Percentiles rank a stretch among this genome's conserved stretches.
Evolutionary conservation across 2,329 filamentous ascomycete genomes (phyloP).

Genomic region (Amauroascus verrucosus): DNA sequence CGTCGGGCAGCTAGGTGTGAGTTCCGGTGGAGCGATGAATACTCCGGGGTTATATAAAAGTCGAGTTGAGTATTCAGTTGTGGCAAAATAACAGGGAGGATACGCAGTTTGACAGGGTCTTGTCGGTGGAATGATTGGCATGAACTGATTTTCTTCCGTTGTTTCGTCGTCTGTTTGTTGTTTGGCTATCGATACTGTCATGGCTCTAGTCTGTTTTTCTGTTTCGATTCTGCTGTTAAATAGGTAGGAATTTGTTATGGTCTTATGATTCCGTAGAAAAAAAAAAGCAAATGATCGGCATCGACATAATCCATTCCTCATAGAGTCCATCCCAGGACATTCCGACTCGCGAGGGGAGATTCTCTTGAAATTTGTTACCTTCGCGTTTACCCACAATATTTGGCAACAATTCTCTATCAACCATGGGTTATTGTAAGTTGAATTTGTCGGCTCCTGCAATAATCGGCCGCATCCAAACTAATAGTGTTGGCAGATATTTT

Average conservation of each 20-base stretch:
- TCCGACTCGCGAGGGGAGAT: too few relatives aligned
- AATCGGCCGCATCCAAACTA: constrained; percentile 15
- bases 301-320: too few relatives aligned
- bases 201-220: background rate
- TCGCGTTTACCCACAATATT: too few relatives aligned
- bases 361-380: too few relatives aligned
- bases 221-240: background rate
- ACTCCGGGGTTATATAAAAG: background rate
- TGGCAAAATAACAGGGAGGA: background rate
- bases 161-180: background rate
- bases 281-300: too few relatives aligned
- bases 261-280: too few relatives aligned
- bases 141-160: background rate
- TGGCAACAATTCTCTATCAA: too few relatives aligned
- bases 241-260: background rate
- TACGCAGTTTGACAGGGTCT: background rate
- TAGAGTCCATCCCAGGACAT: too few relatives aligned
- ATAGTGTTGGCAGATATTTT: constrained; percentile 10
- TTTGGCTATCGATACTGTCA: background rate
- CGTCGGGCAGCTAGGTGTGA: background rate
- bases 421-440: background rate
- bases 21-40: background rate
- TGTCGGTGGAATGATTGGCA: background rate
- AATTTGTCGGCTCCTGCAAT: constrained; percentile 13
- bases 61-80: background rate